Conservation (phyloP, 139 green algal species). For the Mychonastes homosphaera region DNA sequence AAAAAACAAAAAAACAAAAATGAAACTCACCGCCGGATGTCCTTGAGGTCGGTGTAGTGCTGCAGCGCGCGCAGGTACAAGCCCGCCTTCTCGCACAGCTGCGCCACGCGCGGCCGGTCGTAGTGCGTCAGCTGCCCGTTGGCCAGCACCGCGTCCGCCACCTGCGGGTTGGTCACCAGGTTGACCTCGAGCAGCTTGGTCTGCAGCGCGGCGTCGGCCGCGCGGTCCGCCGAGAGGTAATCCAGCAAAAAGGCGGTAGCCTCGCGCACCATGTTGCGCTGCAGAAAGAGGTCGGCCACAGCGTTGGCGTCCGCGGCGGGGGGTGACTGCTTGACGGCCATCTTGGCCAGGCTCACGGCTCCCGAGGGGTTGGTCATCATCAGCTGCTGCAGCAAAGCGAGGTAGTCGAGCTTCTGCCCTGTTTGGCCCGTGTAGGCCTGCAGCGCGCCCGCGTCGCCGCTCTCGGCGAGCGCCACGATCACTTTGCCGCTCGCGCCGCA, state of each 20-base stretch:
- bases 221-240: conserved; percentile 79
- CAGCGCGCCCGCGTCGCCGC: conserved; percentile 90
- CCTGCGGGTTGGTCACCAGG: conserved; percentile 94
- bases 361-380: conserved; percentile 90
- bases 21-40: conserved; percentile 83
- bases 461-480: conserved; percentile 75
- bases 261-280: conserved; percentile 65
- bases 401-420: conserved; percentile 88
- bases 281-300: conserved; percentile 95
- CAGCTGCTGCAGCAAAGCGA: conserved; percentile 68
- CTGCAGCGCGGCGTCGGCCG: conserved; percentile 74
- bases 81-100: conserved; percentile 98
- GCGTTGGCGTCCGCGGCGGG: conserved; percentile 79
- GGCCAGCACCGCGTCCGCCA: conserved; percentile 95
- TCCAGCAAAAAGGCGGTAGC: conserved; percentile 97
- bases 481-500: conserved; percentile 61
- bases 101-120: conserved; percentile 88
- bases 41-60: conserved; percentile 96
- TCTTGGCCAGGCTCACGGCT: conserved; percentile 90
- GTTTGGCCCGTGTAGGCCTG: conserved; percentile 56
- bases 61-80: conserved; percentile 98
- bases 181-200: conserved; percentile 97
- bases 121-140: conserved; percentile 93
- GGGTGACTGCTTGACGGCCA: conserved; percentile 63
- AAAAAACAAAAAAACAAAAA: no score